These are phyloP conservation scores for Marasmius oreades DNA, from an alignment of 1,284 basidiomycete genomes.

Conservation along the genomic window DNA sequence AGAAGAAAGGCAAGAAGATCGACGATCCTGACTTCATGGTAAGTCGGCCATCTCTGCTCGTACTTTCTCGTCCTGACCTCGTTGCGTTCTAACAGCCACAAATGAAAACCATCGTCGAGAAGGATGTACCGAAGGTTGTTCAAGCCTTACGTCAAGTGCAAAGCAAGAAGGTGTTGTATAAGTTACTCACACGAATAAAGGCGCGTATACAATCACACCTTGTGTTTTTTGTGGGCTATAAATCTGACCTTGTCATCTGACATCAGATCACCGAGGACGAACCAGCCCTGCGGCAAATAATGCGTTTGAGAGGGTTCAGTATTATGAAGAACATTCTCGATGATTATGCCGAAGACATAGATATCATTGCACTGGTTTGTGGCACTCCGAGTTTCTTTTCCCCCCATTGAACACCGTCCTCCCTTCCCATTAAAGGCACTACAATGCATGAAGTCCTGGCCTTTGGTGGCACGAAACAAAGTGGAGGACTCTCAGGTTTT, in stretches of 20 bases:
- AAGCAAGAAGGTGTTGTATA: conserved; percentile 80
- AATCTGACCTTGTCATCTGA: conserved; percentile 1
- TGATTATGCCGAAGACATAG: conserved; percentile 72
- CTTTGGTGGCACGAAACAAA: conserved; percentile 87
- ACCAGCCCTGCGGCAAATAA: conserved; percentile 77
- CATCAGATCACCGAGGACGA: conserved; percentile 84
- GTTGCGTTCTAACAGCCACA: conserved; percentile 42
- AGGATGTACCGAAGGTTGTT: conserved; percentile 88
- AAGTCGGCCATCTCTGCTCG: conserved; percentile 20
- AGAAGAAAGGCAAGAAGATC: conserved; percentile 88
- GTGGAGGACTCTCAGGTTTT: conserved; percentile 86
- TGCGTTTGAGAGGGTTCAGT: conserved; percentile 93
- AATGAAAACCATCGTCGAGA: conserved; percentile 72
- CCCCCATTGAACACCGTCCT: background rate
- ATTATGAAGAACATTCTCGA: conserved; percentile 88
- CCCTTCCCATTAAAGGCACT: conserved; percentile 48
- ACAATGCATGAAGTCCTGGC: conserved; percentile 78
- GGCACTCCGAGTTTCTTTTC: background rate
- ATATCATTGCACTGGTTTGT: conserved; percentile 69
- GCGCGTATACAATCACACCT: conserved; percentile 35
- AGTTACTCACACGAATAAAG: conserved; percentile 84
- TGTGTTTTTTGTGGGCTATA: background rate
- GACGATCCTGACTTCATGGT: conserved; percentile 90
- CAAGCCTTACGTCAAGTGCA: conserved; percentile 89
- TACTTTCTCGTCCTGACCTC: background rate